These are phyloP conservation scores for Penicillium decumbens DNA, from an alignment of 2,329 filamentous ascomycete species.

Conservation along the genomic window DNA sequence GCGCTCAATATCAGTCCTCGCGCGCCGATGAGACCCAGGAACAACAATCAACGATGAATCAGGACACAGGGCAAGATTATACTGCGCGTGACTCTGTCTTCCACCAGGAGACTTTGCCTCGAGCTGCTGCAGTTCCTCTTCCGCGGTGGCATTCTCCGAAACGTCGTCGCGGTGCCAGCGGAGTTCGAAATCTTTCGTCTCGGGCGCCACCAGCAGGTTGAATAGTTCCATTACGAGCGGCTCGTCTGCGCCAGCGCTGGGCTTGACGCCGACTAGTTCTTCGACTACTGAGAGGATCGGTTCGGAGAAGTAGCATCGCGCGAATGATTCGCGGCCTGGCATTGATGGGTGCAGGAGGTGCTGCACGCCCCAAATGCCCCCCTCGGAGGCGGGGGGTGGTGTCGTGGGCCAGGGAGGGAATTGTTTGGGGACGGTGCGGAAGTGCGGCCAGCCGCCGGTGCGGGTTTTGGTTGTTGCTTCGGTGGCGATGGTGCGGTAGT, in stretches of 20 bases:
- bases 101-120: slow-evolving; percentile 42
- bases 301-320: slow-evolving; percentile 66
- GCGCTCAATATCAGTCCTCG: slow-evolving; percentile 66
- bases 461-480: slow-evolving; percentile 60
- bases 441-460: slow-evolving; percentile 70
- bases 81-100: slow-evolving; percentile 70
- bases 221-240: slow-evolving; percentile 80
- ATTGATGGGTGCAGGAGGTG: slow-evolving; percentile 73
- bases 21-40: slow-evolving; percentile 68
- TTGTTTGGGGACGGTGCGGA: slow-evolving; percentile 81
- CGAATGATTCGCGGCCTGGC: slow-evolving; percentile 58
- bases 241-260: slow-evolving; percentile 47
- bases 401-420: slow-evolving; percentile 78
- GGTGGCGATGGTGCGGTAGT: slow-evolving; percentile 58
- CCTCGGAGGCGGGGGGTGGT: slow-evolving; percentile 43
- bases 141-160: slow-evolving; percentile 57
- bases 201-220: slow-evolving; percentile 74
- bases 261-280: slow-evolving; percentile 53
- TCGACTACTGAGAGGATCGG: slow-evolving; percentile 60
- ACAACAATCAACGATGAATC: slow-evolving; percentile 71
- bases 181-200: slow-evolving; percentile 63
- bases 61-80: slow-evolving; percentile 75
- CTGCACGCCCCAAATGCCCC: slow-evolving; percentile 86
- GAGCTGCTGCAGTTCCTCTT: slow-evolving; percentile 63
- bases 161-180: slow-evolving; percentile 87